Evolutionary conservation across 352 stramenopile genomes (phyloP), one percentile per base, ranked within the genome.

Genomic region (Pythium utonaiense): DNA sequence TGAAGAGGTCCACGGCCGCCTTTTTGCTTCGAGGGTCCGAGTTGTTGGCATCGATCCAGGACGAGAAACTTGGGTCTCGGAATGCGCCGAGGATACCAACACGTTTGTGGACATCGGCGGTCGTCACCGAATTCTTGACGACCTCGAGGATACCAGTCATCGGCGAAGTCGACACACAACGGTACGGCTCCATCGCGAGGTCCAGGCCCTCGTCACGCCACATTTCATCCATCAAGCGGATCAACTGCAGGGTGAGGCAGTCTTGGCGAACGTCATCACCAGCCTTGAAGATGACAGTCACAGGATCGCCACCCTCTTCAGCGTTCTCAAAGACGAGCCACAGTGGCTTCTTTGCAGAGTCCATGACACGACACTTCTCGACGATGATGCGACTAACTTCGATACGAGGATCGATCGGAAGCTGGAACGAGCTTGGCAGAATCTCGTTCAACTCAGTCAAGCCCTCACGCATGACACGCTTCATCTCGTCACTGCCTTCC

Each of bases 241-340:
- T 88, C 41, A 98, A 52, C 70, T 98, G 89, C 38, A 98, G 74
- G 24, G 91, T 97, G 55, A 98, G 68, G 57, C 96, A 95, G 72
- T 98, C 95, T 67, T 98, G 95, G n/a, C 94, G 89, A 22, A 98
- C 79, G 60, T 98, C 94, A 55, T 98, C 94, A 24, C 94, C 94
- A 17, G 86, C 78, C 79, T 98, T 98, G 68, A 97, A 97, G 62
- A 98, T 96, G 6, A 97, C 83, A 1, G 78, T 86, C 9, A 95
- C 78, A 9, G 83, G 76, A 47, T 91, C 81, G 3, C 85, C 85
- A 22, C 83, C 77, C 61, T 95, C 80, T 65, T 77, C 36, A 10
- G 53, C 83, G 61, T 96, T 96, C 62, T 96, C 81, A 77, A 96
- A 95, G 45, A 93, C 80, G 9, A 96, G 65, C 85, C 80, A 95